Evolutionary conservation across 768 basidiomycete species (phyloP).

Genomic region (Suillus hirtellus): DNA sequence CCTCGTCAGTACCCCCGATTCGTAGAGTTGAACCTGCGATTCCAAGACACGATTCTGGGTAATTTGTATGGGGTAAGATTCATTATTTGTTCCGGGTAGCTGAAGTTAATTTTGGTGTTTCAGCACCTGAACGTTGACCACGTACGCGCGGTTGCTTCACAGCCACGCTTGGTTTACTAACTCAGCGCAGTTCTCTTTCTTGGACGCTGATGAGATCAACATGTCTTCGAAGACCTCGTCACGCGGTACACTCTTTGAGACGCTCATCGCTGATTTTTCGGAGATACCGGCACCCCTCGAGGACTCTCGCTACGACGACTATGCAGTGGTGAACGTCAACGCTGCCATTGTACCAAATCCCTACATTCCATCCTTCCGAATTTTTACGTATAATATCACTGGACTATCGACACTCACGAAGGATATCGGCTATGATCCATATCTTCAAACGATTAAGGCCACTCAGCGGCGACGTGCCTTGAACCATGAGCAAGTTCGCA

Average conservation of each 20-base stretch:
- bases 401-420: slow-evolving; percentile 21
- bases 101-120: slow-evolving; percentile 11
- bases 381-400: slow-evolving; percentile 81
- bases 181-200: slow-evolving; percentile 49
- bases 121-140: slow-evolving; percentile 86
- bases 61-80: slow-evolving; percentile 77
- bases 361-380: slow-evolving; percentile 78
- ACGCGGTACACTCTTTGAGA: slow-evolving; percentile 31
- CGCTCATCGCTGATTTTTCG: slow-evolving; percentile 63
- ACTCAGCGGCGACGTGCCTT: slow-evolving; percentile 30
- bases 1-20: slow-evolving; percentile 57
- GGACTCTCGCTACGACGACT: slow-evolving; percentile 59
- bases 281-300: slow-evolving; percentile 55
- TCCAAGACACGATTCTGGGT: slow-evolving; percentile 85
- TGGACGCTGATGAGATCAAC: slow-evolving; percentile 54
- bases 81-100: slow-evolving; percentile 26
- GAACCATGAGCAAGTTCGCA: slow-evolving; percentile 42
- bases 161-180: not conserved
- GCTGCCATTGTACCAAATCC: slow-evolving; percentile 85
- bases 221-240: slow-evolving; percentile 31
- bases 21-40: slow-evolving; percentile 70
- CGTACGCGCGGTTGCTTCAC: slow-evolving; percentile 40
- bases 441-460: slow-evolving; percentile 1
- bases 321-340: slow-evolving; percentile 74
- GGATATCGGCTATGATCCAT: slow-evolving; percentile 10